Conservation (phyloP, 768 basidiomycete genomes). For the Agrocybe pediades region DNA sequence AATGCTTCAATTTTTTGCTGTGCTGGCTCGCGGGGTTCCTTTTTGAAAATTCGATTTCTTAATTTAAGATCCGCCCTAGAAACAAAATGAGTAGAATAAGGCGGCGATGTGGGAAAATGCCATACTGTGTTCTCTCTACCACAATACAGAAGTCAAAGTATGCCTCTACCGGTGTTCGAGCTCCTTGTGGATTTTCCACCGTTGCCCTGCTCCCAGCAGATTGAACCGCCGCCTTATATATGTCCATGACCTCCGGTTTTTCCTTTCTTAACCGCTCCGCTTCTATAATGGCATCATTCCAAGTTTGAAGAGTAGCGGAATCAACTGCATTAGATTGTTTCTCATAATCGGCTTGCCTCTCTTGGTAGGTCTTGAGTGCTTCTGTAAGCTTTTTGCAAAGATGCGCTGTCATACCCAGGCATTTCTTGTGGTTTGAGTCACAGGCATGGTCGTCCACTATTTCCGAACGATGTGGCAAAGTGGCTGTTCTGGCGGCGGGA, state of each 20-base stretch:
- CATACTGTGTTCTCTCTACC: slow-evolving; percentile 10
- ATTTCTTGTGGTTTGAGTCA: slow-evolving; percentile 26
- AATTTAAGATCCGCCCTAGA: neutral
- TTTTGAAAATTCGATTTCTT: neutral
- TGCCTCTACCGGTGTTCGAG: neutral
- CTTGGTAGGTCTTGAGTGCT: neutral
- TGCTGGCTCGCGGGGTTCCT: neutral
- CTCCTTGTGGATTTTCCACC: neutral
- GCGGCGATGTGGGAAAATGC: neutral
- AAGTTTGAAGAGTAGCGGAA: neutral
- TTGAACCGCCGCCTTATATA: neutral
- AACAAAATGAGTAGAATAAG: neutral
- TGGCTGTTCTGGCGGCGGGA: slow-evolving; percentile 7
- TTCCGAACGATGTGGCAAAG: slow-evolving; percentile 13
- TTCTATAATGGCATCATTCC: neutral
- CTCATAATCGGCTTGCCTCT: neutral
- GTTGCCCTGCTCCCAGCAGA: neutral
- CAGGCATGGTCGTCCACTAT: slow-evolving; percentile 23
- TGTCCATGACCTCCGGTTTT: neutral
- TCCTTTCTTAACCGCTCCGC: neutral
- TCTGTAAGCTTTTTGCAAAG: neutral
- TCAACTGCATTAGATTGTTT: neutral
- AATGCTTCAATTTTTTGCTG: neutral
- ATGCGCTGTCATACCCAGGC: slow-evolving; percentile 10
- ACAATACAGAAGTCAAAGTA: slow-evolving; percentile 2